phyloP scores from a whole-genome alignment of 305 asterid species.

The Andrographis paniculata region DNA sequence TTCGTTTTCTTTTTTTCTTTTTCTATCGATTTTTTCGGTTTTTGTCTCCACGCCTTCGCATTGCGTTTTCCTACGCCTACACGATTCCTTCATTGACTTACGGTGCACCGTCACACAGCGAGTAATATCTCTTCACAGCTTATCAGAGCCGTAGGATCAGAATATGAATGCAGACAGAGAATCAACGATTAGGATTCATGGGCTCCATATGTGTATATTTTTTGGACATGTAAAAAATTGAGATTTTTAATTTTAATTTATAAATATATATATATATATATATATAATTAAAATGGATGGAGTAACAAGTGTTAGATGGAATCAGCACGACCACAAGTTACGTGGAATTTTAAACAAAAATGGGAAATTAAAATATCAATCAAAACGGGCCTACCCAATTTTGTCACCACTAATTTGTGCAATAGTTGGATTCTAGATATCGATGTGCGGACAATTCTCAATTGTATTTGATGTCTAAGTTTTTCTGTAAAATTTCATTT shows the following conservation, averaged over 20 bases:
- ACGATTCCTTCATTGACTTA: constrained; percentile 7
- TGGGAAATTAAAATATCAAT: constrained; percentile 20
- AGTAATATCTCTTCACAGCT: constrained; percentile 1
- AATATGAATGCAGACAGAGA: constrained; percentile 1
- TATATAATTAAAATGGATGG: neutral
- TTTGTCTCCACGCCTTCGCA: constrained; percentile 10
- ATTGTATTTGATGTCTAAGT: no score
- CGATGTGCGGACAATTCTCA: no score
- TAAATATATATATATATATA: no score
- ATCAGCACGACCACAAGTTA: constrained; percentile 21
- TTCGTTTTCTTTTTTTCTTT: constrained; percentile 10
- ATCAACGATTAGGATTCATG: neutral
- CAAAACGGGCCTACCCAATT: constrained; percentile 19
- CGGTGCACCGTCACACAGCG: constrained; percentile 20
- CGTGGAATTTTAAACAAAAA: constrained; percentile 15
- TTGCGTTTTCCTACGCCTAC: constrained; percentile 19
- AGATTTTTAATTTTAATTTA: no score
- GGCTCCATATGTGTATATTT: no score
- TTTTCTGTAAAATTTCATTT: no score
- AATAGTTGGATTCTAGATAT: no score
- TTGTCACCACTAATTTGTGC: constrained; percentile 1
- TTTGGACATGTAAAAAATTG: no score
- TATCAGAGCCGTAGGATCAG: constrained; percentile 5
- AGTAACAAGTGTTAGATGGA: constrained; percentile 19
- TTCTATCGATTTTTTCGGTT: neutral